Base-by-base conservation (phyloP, 805 yeast genomes). In the Starmerella vitae region DNA sequence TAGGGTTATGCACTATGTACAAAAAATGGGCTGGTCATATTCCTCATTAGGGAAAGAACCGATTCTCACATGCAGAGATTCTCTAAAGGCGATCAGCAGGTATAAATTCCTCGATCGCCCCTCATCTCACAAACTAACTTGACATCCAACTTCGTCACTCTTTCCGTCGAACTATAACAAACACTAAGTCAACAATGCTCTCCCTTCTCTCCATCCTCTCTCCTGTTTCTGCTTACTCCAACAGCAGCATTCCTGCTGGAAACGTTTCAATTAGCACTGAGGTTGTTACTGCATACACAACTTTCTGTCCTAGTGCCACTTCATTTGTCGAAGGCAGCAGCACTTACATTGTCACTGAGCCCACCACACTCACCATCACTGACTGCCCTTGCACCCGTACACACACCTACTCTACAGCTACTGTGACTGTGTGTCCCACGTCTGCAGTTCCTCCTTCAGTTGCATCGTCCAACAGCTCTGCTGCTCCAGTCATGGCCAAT, bases 291-390 rank as follows among this genome's bases (percentile, higher is more conserved):
- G 52, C 43, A 2, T 42, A 45, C 38, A 51, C 54, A 25, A 51
- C 56, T 15, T 52, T 38, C 44, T 81, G 93, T 65, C 93, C 93
- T 60, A 65, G 56, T 47, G 63, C 93, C 37, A 82, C 93, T 53
- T 63, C 70, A 44, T 54, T 81, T 44, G 67, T 66, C 48, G 72
- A 75, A 61, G 76, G 75, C 71, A 69, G 68, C 68, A 59, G 59
- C 59, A 78, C 88, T 57, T 70, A 73, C 73, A 73, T 79, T 50
- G 84, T 78, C 58, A 74, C 86, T 46, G 76, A 61, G 54, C 75
- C 88, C 45, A 78, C 88, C 60, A 81, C 93, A 52, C 63, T 82
- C 55, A 81, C 91, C 61, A 70, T 81, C 72, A 78, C 93, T 55
- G 78, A 82, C 70, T 76, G 81, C 64, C 86, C 86, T 59, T 82